A percentile compares a stretch with the other conserved stretches of the same genome.
Evolutionary conservation across 352 stramenopile genomes (phyloP).

Genomic region (Globisporangium abappressorium): DNA sequence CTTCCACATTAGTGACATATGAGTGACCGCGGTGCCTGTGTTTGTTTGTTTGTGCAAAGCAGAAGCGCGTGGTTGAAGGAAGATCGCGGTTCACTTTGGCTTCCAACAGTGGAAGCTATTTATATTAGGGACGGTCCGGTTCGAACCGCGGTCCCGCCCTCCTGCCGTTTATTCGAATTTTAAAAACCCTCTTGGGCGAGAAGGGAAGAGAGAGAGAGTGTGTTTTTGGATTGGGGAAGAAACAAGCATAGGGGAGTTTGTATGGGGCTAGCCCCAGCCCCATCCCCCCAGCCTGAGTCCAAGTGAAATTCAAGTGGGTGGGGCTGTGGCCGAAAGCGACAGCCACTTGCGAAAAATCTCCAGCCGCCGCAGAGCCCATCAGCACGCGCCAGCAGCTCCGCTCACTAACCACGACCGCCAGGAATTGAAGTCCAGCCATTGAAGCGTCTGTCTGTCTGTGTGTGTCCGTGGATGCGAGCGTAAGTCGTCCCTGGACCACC

Average conservation of each 20-base stretch:
- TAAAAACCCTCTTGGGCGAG: neutral
- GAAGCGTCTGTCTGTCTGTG: neutral
- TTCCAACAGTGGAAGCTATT: neutral
- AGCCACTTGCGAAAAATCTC: slow-evolving; percentile 22
- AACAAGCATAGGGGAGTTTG: neutral
- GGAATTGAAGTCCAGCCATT: too few relatives aligned
- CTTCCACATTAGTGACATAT: too few relatives aligned
- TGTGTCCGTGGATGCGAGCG: slow-evolving; percentile 8
- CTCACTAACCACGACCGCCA: neutral
- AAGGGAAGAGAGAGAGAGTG: neutral
- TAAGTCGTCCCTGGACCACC: neutral
- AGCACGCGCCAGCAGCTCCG: neutral
- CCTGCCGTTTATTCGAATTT: slow-evolving; percentile 13
- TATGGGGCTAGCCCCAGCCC: neutral
- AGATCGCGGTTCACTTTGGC: slow-evolving; percentile 4
- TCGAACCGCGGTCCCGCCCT: neutral
- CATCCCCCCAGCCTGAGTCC: slow-evolving; percentile 9
- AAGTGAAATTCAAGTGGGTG: slow-evolving; percentile 7
- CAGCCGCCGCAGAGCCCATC: slow-evolving; percentile 6
- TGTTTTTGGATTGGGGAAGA: slow-evolving; percentile 6
- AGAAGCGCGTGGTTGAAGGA: neutral
- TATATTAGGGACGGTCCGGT: neutral
- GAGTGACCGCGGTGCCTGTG: too few relatives aligned
- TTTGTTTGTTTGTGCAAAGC: slow-evolving; percentile 7
- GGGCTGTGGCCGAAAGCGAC: neutral